Evolutionary conservation across 768 basidiomycete genomes (phyloP).

Genomic region (Kwoniella dejecticola): DNA sequence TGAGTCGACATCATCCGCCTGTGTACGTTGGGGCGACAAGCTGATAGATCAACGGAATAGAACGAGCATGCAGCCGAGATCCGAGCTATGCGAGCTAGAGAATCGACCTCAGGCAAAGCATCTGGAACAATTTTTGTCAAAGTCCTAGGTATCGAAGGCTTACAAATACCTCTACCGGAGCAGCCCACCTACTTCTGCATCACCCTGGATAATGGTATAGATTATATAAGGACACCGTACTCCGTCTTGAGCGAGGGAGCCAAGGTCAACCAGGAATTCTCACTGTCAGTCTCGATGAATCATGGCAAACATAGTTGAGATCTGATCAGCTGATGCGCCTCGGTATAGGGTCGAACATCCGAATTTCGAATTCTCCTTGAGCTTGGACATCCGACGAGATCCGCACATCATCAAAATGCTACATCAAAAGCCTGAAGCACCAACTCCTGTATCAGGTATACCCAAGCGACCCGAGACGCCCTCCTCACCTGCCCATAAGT

Average conservation of each 20-base stretch:
- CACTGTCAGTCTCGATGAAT: constrained; percentile 56
- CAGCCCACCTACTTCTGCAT: constrained; percentile 75
- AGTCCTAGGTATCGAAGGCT: constrained; percentile 76
- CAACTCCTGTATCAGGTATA: constrained; percentile 56
- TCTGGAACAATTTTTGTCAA: constrained; percentile 94
- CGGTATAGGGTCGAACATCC: constrained; percentile 62
- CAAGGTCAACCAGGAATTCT: constrained; percentile 55
- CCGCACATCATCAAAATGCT: constrained; percentile 69
- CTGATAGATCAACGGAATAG: constrained; percentile 93
- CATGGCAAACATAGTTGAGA: no score
- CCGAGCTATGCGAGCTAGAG: constrained; percentile 73
- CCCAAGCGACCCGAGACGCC: constrained; percentile 61
- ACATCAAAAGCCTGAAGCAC: constrained; percentile 64
- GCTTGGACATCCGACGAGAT: constrained; percentile 80
- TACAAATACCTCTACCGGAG: constrained; percentile 77
- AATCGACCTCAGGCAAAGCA: constrained; percentile 64
- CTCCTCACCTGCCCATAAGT: constrained; percentile 67
- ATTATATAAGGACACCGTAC: constrained; percentile 83
- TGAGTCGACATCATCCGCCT: constrained; percentile 58
- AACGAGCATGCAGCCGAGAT: constrained; percentile 94
- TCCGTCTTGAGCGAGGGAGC: constrained; percentile 45
- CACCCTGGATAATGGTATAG: constrained; percentile 94
- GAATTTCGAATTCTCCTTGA: constrained; percentile 92
- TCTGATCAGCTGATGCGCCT: not conserved
- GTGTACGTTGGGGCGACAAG: constrained; percentile 69